Percentiles rank a stretch among this genome's conserved stretches.
These are phyloP conservation scores for Castanea mollissima DNA, from an alignment of 306 rosid genomes.

Conservation along the genomic window DNA sequence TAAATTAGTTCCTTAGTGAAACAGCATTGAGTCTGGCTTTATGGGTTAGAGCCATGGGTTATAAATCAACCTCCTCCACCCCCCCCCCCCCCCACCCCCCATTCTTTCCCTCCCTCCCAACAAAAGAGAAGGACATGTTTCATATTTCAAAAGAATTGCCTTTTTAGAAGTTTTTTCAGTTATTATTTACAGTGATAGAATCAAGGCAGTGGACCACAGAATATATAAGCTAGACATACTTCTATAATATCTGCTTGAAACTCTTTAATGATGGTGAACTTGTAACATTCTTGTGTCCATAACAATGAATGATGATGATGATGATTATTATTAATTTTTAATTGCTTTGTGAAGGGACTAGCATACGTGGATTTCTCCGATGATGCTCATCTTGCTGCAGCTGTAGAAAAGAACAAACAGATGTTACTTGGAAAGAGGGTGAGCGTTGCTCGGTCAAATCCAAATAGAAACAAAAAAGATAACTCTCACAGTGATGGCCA, in stretches of 20 bases:
- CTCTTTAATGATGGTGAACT: background rate
- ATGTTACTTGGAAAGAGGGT: slow-evolving; percentile 69
- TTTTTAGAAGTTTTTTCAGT: background rate
- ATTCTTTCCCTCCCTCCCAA: too few relatives aligned
- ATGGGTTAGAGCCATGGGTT: background rate
- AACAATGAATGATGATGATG: background rate
- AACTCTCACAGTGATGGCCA: slow-evolving; percentile 31
- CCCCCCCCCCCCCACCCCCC: too few relatives aligned
- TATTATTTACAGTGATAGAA: background rate
- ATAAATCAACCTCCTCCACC: background rate
- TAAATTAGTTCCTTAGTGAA: too few relatives aligned
- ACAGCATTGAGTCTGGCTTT: background rate
- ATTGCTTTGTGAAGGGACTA: slow-evolving; percentile 59
- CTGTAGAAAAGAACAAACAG: slow-evolving; percentile 70
- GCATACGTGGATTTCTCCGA: slow-evolving; percentile 87
- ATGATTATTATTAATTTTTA: slow-evolving; percentile 1
- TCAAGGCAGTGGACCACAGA: background rate
- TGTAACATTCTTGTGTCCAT: background rate
- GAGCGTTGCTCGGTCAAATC: slow-evolving; percentile 78
- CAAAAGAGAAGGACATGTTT: too few relatives aligned
- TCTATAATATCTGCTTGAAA: background rate
- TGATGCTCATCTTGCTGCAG: slow-evolving; percentile 72
- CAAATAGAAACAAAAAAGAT: slow-evolving; percentile 60
- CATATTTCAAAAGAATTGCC: background rate
- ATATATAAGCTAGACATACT: background rate